A percentile compares a stretch with the other conserved stretches of the same genome.
phyloP scores from a whole-genome alignment of 192 early-diverging fungal species.

The Mortierella antarctica region DNA sequence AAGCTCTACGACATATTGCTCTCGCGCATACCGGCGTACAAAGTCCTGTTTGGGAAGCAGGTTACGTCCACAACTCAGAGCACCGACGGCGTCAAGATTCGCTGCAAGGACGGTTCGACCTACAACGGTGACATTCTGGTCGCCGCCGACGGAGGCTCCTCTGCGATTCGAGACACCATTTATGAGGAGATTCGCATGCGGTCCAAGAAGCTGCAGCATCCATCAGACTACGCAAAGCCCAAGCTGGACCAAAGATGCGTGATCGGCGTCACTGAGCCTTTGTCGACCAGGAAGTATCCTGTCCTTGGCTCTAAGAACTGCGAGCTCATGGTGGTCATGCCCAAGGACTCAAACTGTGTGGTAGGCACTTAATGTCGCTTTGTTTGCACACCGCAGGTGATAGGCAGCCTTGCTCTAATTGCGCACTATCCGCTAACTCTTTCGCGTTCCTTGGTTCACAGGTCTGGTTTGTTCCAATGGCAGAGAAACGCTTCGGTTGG shows the following conservation, averaged over 20 bases:
- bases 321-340: slow-evolving; percentile 41
- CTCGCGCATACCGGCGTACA: slow-evolving; percentile 46
- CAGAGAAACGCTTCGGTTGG: slow-evolving; percentile 44
- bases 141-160: slow-evolving; percentile 35
- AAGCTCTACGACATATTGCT: slow-evolving; percentile 38
- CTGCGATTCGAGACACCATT: slow-evolving; percentile 21
- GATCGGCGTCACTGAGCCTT: slow-evolving; percentile 23
- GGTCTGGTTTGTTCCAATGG: slow-evolving; percentile 44
- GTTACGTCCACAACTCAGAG: slow-evolving; percentile 26
- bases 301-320: slow-evolving; percentile 17
- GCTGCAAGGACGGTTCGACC: slow-evolving; percentile 33
- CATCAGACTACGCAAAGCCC: slow-evolving; percentile 20
- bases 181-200: slow-evolving; percentile 19
- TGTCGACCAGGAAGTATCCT: slow-evolving; percentile 23
- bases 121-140: slow-evolving; percentile 44
- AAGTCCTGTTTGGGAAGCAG: slow-evolving; percentile 31
- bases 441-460: not conserved
- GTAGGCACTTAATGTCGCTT: slow-evolving; percentile 9
- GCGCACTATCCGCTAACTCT: not conserved
- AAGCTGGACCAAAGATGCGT: slow-evolving; percentile 39
- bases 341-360: slow-evolving; percentile 34
- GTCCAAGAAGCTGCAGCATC: slow-evolving; percentile 23
- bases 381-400: not conserved
- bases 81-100: slow-evolving; percentile 34
- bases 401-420: not conserved